A percentile compares a stretch with the other conserved stretches of the same genome.
These are phyloP conservation scores for Panicum miliaceum DNA, from an alignment of 176 grass and related monocot species.

Conservation along the genomic window DNA sequence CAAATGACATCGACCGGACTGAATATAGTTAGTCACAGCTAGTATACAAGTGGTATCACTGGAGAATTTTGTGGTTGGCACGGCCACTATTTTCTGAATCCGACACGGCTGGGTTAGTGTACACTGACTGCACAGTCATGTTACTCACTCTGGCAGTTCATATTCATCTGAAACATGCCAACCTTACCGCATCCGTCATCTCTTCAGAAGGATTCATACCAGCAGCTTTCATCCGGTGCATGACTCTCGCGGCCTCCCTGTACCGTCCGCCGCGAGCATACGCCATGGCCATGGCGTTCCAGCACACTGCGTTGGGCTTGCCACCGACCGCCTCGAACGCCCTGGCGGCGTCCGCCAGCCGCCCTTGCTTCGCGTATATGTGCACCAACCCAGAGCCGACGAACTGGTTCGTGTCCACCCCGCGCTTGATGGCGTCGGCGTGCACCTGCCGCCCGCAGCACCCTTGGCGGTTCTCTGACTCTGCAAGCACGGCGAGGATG, in stretches of 20 bases:
- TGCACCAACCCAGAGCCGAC: constrained; percentile 69
- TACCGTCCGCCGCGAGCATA: constrained; percentile 58
- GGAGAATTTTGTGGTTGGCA: neutral
- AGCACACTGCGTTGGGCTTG: constrained; percentile 53
- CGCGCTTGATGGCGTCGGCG: constrained; percentile 66
- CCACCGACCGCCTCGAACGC: constrained; percentile 54
- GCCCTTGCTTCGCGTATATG: constrained; percentile 73
- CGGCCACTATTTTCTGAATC: neutral
- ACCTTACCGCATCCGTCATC: constrained; percentile 45
- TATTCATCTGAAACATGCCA: constrained; percentile 44
- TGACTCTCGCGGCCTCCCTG: constrained; percentile 59
- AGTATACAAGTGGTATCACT: neutral
- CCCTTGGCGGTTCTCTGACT: constrained; percentile 34
- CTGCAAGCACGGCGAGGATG: constrained; percentile 60
- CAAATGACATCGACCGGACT: neutral
- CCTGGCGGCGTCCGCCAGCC: constrained; percentile 52
- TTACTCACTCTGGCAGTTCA: neutral
- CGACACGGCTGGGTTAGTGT: neutral
- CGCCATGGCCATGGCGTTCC: constrained; percentile 68
- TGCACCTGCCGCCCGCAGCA: constrained; percentile 70
- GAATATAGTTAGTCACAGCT: neutral
- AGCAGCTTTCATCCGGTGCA: constrained; percentile 73
- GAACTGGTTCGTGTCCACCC: constrained; percentile 58
- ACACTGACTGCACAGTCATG: neutral
- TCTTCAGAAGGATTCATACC: constrained; percentile 54